Conservation (phyloP, 371 early-diverging fungal species). For the Mucor plumbeus region DNA sequence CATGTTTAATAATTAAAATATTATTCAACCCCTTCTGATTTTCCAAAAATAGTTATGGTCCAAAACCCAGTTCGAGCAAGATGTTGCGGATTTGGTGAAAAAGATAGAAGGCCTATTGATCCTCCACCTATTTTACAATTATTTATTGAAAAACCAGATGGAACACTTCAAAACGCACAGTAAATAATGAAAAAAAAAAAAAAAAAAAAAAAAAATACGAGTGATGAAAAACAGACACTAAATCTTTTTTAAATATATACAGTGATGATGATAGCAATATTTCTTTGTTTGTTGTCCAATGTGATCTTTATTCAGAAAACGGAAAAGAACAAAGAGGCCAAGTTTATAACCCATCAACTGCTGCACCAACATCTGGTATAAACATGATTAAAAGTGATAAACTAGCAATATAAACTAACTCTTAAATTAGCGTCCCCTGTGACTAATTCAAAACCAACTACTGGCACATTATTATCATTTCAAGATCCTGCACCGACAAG, state of each 20-base stretch:
- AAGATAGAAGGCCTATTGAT: constrained; percentile 41
- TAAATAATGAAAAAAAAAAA: constrained; percentile 1
- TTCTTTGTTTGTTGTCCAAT: constrained; percentile 32
- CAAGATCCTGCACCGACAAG: constrained; percentile 47
- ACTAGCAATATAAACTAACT: not conserved
- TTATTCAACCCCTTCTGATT: not conserved
- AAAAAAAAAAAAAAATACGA: not conserved
- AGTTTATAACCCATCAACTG: constrained; percentile 40
- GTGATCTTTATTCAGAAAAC: constrained; percentile 38
- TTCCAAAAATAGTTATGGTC: constrained; percentile 22
- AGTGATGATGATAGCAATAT: constrained; percentile 27
- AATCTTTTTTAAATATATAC: not conserved
- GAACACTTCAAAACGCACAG: constrained; percentile 33
- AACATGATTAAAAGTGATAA: not conserved
- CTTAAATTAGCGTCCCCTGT: not conserved
- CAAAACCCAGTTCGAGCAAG: constrained; percentile 72
- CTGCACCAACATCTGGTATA: constrained; percentile 8
- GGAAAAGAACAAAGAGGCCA: constrained; percentile 26
- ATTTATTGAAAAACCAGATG: constrained; percentile 34
- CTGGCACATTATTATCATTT: constrained; percentile 25
- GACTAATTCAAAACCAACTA: constrained; percentile 8
- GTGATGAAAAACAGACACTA: not conserved
- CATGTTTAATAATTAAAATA: not conserved
- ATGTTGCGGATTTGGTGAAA: constrained; percentile 58
- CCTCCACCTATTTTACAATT: constrained; percentile 48